phyloP scores from a whole-genome alignment of 2,329 filamentous ascomycete species.

The Pestalotiopsis sp. region DNA sequence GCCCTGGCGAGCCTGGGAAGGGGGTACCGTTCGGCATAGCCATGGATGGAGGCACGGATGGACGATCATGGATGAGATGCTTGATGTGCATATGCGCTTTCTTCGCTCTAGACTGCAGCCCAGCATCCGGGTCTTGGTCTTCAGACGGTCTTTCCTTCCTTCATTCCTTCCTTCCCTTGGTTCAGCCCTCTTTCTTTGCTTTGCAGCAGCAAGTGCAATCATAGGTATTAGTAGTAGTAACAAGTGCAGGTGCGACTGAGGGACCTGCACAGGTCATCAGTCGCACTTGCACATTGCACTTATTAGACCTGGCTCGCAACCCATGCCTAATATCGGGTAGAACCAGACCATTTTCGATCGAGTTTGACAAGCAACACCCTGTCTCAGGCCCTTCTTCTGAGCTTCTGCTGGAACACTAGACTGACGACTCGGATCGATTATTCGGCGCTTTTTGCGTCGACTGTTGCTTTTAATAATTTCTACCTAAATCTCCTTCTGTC shows the following conservation, averaged over 20 bases:
- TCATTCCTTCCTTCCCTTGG: too few species aligned
- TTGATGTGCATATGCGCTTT: constrained; percentile 16
- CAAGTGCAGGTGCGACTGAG: too few species aligned
- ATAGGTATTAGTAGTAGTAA: background rate
- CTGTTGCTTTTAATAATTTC: background rate
- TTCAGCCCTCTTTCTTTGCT: background rate
- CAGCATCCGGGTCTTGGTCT: constrained; percentile 13
- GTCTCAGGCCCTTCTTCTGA: constrained; percentile 19
- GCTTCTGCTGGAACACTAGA: constrained; percentile 18
- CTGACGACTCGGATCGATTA: constrained; percentile 17
- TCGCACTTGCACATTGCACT: background rate
- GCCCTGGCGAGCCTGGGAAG: constrained; percentile 11
- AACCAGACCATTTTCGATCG: constrained; percentile 6
- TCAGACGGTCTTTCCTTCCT: too few species aligned
- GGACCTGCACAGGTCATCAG: too few species aligned
- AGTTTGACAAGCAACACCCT: constrained; percentile 24
- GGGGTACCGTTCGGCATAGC: constrained; percentile 17
- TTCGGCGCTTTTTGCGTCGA: constrained; percentile 13
- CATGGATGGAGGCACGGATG: constrained; percentile 10
- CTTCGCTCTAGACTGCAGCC: background rate
- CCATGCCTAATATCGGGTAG: constrained; percentile 9
- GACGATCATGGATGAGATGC: constrained; percentile 8
- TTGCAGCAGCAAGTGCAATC: background rate
- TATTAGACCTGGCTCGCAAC: background rate
- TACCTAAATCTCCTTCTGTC: background rate